Evolutionary conservation across 148 eudicot genomes (phyloP).

Genomic region (Pouteria glomerata): DNA sequence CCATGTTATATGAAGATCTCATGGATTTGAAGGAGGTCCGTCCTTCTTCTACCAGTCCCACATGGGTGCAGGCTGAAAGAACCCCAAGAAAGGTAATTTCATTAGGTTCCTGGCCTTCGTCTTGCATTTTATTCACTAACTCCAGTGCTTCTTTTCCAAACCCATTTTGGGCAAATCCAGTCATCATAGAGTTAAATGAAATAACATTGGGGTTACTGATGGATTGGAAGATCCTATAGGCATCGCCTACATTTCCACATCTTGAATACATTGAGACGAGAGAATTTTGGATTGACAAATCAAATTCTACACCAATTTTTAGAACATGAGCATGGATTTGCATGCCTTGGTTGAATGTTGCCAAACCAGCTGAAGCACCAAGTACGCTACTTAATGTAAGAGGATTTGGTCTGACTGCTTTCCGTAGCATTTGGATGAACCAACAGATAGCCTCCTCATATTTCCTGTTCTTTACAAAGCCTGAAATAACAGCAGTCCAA

Average conservation of each 20-base stretch:
- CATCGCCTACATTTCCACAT: conserved; percentile 53
- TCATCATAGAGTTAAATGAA: conserved; percentile 57
- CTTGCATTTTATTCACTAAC: conserved; percentile 30
- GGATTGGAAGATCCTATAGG: conserved; percentile 30
- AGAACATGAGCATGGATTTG: conserved; percentile 45
- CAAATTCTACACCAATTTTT: conserved; percentile 35
- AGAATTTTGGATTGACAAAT: conserved; percentile 52
- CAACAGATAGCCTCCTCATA: conserved; percentile 40
- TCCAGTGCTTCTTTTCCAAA: conserved; percentile 40
- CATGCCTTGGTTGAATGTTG: conserved; percentile 38
- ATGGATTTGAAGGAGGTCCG: conserved; percentile 38
- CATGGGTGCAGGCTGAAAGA: conserved; percentile 58
- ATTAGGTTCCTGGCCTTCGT: conserved; percentile 29
- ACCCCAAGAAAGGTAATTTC: conserved; percentile 52
- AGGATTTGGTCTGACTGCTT: conserved; percentile 42
- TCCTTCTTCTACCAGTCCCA: conserved; percentile 51
- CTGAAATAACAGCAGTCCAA: conserved; percentile 72
- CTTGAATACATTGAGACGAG: conserved; percentile 58
- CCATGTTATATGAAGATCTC: conserved; percentile 32
- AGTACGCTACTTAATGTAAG: conserved; percentile 52
- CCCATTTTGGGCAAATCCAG: conserved; percentile 52
- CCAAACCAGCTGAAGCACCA: conserved; percentile 49
- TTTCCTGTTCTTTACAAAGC: conserved; percentile 36
- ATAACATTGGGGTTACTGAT: conserved; percentile 43
- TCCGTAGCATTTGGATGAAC: conserved; percentile 42